Conservation (phyloP, 192 early-diverging fungal genomes). For the Coemansia sp. region DNA sequence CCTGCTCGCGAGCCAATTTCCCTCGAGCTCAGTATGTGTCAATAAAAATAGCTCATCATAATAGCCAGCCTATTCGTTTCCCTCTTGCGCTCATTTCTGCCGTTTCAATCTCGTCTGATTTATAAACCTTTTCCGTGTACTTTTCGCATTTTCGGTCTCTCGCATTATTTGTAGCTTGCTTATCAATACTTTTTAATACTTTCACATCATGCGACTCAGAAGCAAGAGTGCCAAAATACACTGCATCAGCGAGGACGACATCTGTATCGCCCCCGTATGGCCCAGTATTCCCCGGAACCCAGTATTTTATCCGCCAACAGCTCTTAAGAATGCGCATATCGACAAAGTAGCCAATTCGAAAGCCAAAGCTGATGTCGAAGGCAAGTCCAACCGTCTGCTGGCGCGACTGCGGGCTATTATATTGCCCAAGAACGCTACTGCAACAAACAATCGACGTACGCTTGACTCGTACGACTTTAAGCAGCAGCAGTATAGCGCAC, state of each 20-base stretch:
- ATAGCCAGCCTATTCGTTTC: neutral
- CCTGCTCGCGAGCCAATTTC: neutral
- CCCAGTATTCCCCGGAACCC: conserved; percentile 35
- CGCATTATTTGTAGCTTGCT: neutral
- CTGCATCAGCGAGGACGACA: conserved; percentile 3
- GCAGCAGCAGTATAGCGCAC: conserved; percentile 1
- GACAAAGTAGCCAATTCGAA: neutral
- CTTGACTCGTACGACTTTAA: neutral
- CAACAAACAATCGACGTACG: neutral
- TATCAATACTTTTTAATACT: neutral
- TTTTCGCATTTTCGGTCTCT: neutral
- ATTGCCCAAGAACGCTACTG: conserved; percentile 11
- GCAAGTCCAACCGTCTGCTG: conserved; percentile 23
- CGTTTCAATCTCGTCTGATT: neutral
- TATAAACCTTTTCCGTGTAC: neutral
- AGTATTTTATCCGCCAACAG: conserved; percentile 49
- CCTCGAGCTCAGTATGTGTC: neutral
- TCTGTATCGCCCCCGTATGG: conserved; percentile 1
- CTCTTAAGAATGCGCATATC: neutral
- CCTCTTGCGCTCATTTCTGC: neutral
- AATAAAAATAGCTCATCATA: neutral
- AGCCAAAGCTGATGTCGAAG: conserved; percentile 2
- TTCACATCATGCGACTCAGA: conserved; percentile 25
- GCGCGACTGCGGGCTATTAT: conserved; percentile 35
- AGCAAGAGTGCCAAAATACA: conserved; percentile 12